Conservation (phyloP, 2,329 filamentous ascomycete genomes). For the Leptographium flavum region DNA sequence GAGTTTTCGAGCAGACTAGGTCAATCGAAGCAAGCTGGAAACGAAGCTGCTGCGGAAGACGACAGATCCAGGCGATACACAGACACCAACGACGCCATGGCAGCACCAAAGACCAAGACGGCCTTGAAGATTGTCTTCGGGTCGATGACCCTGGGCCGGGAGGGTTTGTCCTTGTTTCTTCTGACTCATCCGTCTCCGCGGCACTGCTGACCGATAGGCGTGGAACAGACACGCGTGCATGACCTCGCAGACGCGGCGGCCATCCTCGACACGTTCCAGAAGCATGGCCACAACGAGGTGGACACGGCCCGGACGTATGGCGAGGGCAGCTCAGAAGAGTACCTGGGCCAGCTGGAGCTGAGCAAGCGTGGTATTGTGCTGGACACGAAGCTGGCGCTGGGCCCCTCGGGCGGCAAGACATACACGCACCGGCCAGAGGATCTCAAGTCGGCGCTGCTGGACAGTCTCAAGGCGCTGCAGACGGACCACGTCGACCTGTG, state of each 20-base stretch:
- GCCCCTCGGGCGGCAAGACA: conserved; percentile 1
- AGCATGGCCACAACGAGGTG: conserved; percentile 51
- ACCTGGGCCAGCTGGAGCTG: conserved; percentile 26
- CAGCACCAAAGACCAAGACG: not conserved
- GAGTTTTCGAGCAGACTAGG: too few species aligned
- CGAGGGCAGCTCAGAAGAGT: conserved; percentile 45
- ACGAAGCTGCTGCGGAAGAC: too few species aligned
- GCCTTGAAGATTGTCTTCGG: conserved; percentile 16
- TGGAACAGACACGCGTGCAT: conserved; percentile 15
- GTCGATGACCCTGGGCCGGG: conserved; percentile 16
- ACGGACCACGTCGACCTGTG: conserved; percentile 15
- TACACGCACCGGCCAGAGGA: conserved; percentile 11
- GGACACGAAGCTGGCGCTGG: conserved; percentile 13
- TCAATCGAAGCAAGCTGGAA: too few species aligned
- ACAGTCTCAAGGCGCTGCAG: conserved; percentile 11
- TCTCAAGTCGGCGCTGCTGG: conserved; percentile 9
- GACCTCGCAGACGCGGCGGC: conserved; percentile 37
- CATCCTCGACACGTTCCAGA: conserved; percentile 50
- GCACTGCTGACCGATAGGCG: conserved; percentile 10
- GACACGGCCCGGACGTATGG: conserved; percentile 56
- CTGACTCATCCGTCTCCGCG: too few species aligned
- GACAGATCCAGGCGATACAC: not conserved
- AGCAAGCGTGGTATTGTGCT: conserved; percentile 16
- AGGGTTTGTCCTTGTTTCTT: too few species aligned
- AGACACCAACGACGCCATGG: not conserved